Base-by-base conservation (phyloP, 371 early-diverging fungal species). In the Batrachochytrium dendrobatidis region DNA sequence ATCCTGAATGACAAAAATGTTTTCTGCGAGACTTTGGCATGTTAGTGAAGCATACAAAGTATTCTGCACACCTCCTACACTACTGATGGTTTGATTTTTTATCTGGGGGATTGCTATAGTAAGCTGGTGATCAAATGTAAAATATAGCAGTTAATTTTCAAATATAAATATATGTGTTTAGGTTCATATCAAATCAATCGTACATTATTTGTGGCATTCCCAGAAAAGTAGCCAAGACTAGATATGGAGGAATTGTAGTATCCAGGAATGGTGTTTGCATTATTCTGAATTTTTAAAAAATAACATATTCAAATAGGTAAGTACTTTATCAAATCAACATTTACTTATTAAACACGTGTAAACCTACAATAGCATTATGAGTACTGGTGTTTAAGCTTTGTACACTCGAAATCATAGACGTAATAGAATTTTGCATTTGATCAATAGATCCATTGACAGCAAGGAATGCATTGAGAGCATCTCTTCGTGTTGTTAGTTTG, bases 191-290 rank as follows among this genome's bases (percentile, higher is more conserved):
- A n/a, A 39, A n/a, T 39, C 12, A 39, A 26, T 5, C 46, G 3
- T 5, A 45, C 46, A 3, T 5, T 5, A 26, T 20, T 45, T 3
- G 46, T 5, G 5, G 12, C 46, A 12, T 3, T 12, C 24, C 46
- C 12, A 26, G 46, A 20, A 45, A 45, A 45, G 7, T 3, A 5
- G 7, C 24, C 26, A 5, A 45, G 46, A 5, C 5, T 12, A 26
- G 20, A 24, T 20, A 26, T 45, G 46, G 46, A 20, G 3, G 6
- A 24, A 20, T 20, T 45, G 46, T 45, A 45, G 46, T n/a, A n/a
- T n/a, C n/a, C n/a, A n/a, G 39, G 39, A n/a, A 39, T 39, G n/a
- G 39, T 15, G 39, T 39, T 39, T 39, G 39, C 39, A n/a, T 39
- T 39, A n/a, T n/a, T n/a, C n/a, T n/a, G n/a, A n/a, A n/a, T n/a